Evolutionary conservation across 768 basidiomycete genomes (phyloP).

Genomic region (Leccinum variicolor): DNA sequence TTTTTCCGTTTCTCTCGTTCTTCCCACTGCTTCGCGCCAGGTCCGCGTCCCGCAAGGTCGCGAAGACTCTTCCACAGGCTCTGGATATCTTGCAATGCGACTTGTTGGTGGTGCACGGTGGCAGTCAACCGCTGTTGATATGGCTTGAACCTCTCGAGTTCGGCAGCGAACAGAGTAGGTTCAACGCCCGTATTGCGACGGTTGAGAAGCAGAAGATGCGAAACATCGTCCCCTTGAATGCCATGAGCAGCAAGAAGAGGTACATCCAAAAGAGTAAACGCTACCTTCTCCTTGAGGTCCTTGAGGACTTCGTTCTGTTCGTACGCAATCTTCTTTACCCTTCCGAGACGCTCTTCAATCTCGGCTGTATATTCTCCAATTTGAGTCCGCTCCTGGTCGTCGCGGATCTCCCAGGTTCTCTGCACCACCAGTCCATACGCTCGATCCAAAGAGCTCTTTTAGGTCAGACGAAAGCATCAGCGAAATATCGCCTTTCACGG

Average conservation of each 20-base stretch:
- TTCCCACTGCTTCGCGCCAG: conserved; percentile 77
- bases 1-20: conserved; percentile 75
- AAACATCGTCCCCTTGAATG: conserved; percentile 87
- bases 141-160: conserved; percentile 93
- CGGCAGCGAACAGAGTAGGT: conserved; percentile 84
- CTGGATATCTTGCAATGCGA: conserved; percentile 69
- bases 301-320: conserved; percentile 86
- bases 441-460: conserved; percentile 62
- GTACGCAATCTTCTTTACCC: conserved; percentile 76
- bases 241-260: not conserved
- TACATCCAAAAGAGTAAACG: not conserved
- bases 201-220: conserved; percentile 88
- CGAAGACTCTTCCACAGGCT: conserved; percentile 64
- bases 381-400: conserved; percentile 64
- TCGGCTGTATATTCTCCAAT: conserved; percentile 65
- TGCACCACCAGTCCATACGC: conserved; percentile 37
- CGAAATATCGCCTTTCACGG: conserved; percentile 60
- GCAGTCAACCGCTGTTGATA: conserved; percentile 80
- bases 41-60: conserved; percentile 70
- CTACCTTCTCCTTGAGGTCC: conserved; percentile 94
- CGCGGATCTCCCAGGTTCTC: conserved; percentile 55
- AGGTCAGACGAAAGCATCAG: conserved; percentile 56
- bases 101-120: conserved; percentile 75
- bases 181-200: conserved; percentile 81
- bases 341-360: conserved; percentile 74